Evolutionary conservation across 1,284 basidiomycete genomes (phyloP).

Genomic region (Cutaneotrichosporon cavernicola): DNA sequence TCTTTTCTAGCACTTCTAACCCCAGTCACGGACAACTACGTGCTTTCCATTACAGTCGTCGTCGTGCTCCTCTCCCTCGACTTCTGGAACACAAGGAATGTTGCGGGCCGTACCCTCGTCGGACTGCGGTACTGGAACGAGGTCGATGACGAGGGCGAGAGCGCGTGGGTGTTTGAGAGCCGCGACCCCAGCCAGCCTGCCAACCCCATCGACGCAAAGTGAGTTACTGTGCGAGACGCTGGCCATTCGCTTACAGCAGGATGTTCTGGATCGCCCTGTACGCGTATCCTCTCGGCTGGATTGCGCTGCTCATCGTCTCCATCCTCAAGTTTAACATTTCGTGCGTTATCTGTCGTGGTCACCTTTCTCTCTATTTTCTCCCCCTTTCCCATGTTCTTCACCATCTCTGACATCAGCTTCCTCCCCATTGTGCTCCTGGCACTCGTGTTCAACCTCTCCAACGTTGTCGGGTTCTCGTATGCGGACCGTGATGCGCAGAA

Average conservation of each 20-base stretch:
- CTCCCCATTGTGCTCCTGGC: constrained; percentile 84
- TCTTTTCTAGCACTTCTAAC: constrained; percentile 1
- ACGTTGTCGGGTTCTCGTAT: constrained; percentile 68
- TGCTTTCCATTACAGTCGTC: constrained; percentile 85
- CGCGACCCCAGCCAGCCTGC: constrained; percentile 88
- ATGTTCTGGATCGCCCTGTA: constrained; percentile 70
- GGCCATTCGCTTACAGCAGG: constrained; percentile 9
- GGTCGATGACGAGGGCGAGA: constrained; percentile 92
- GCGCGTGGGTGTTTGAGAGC: constrained; percentile 93
- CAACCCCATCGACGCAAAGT: constrained; percentile 81
- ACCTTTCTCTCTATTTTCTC: constrained; percentile 33
- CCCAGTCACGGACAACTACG: constrained; percentile 78
- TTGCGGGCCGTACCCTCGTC: constrained; percentile 83
- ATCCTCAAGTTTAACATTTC: constrained; percentile 81
- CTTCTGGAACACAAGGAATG: constrained; percentile 96
- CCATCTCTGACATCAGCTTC: constrained; percentile 58
- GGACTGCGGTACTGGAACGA: constrained; percentile 96
- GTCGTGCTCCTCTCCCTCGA: constrained; percentile 89
- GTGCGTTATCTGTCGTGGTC: constrained; percentile 53
- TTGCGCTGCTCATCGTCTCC: constrained; percentile 78
- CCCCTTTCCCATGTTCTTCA: neutral
- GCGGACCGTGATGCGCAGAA: constrained; percentile 86
- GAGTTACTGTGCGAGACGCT: neutral
- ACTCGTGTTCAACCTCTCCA: constrained; percentile 86
- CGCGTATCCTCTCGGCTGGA: constrained; percentile 83